Evolutionary conservation across 192 early-diverging fungal genomes (phyloP), one percentile per base, ranked within the genome.

Genomic region (Linnemannia exigua): DNA sequence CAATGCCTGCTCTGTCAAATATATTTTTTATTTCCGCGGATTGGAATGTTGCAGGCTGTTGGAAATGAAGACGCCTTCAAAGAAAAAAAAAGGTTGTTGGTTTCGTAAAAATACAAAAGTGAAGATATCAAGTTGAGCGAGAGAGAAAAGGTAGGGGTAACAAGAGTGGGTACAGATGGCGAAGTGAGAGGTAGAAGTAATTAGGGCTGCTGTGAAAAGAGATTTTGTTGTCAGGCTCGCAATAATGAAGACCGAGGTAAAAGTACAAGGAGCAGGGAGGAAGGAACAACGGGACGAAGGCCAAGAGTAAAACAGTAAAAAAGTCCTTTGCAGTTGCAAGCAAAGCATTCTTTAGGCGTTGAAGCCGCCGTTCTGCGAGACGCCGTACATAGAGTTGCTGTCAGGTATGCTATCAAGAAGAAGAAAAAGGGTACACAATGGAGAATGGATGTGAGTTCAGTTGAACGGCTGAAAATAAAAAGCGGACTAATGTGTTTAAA

Each of bases 351-450:
- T 15, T 50, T 70, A 71, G 9, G 33, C 69, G 47, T 35, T 70
- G 14, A 77, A 67, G 5, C 52, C 48, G 14, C 31, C 22, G 22
- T 78, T 73, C 25, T 78, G 72, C 22, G 82, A 48, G 17, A 35
- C 37, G 12, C 84, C 84, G 69, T 80, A 77, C 8, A 77, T 28
- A 20, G 75, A 80, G 58, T 70, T 75, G 52, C 77, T 50, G 33
- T 86, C 84, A 20, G 84, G 73, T 54, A 86, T 74, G 54, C 79
- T 86, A 33, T 28, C 25, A 71, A 66, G 11, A 58, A 5, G 68
- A 77, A 20, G 38, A 36, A n/a, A 75, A 36, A 46, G 12, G 17
- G 25, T 17, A 5, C 2, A n/a, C 11, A 66, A 19, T 22, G 5
- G 22, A 44, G 3, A 9, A 22, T 11, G 14, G 11, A 50, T 44